phyloP scores from a whole-genome alignment of 352 stramenopile genomes.

The Ophiocytium majus region DNA sequence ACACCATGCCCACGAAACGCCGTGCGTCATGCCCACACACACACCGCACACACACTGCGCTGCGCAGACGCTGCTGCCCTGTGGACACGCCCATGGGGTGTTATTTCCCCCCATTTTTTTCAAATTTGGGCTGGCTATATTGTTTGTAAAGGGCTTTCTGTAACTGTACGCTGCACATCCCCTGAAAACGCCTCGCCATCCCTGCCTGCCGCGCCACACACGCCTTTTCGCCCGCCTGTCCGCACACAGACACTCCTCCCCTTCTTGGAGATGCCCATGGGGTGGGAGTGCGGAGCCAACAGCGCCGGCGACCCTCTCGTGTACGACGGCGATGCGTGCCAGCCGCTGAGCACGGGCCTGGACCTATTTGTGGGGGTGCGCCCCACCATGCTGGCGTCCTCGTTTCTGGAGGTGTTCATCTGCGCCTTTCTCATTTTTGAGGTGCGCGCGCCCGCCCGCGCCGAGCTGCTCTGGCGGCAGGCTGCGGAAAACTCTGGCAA shows the following conservation, averaged over 20 bases:
- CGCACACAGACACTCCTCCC: neutral
- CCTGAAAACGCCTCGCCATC: neutral
- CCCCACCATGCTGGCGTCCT: slow-evolving; percentile 38
- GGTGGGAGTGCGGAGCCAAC: neutral
- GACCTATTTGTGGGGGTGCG: slow-evolving; percentile 23
- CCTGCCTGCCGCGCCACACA: neutral
- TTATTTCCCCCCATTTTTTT: neutral
- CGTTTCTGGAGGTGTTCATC: slow-evolving; percentile 39
- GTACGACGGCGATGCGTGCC: neutral
- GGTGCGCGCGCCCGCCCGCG: too few relatives aligned
- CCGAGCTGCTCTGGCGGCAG: too few relatives aligned
- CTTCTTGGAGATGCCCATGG: slow-evolving; percentile 2
- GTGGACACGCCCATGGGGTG: neutral
- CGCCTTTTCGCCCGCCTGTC: neutral
- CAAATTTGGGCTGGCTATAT: too few relatives aligned
- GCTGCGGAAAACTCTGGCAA: too few relatives aligned
- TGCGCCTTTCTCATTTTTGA: slow-evolving; percentile 30
- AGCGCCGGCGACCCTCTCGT: too few relatives aligned
- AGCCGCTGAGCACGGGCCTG: too few relatives aligned
- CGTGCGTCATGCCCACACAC: too few relatives aligned
- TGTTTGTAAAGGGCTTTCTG: too few relatives aligned
- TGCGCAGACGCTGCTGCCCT: too few relatives aligned
- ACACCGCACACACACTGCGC: too few relatives aligned
- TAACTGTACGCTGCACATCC: neutral
- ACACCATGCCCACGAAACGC: too few relatives aligned